Conservation (phyloP, 176 grass and related monocot genomes). For the Cocos nucifera region DNA sequence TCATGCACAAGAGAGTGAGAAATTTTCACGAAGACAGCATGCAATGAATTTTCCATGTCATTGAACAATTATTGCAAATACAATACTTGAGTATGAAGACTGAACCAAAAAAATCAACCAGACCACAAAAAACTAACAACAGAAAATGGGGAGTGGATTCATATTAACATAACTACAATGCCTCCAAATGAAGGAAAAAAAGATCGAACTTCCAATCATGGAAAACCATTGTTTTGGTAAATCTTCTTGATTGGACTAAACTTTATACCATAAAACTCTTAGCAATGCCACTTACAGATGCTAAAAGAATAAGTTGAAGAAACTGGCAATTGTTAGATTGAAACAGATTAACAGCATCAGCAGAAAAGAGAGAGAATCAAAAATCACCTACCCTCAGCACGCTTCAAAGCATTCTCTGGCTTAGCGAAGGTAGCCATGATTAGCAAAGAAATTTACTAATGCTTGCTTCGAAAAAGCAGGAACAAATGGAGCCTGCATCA, state of each 20-base stretch:
- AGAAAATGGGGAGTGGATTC: too few relatives aligned
- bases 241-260: too few relatives aligned
- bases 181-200: too few relatives aligned
- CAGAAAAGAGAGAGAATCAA: not conserved
- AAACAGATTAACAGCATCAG: not conserved
- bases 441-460: constrained; percentile 20
- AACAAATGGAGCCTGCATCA: not conserved
- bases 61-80: not conserved
- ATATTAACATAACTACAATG: too few relatives aligned
- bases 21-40: not conserved
- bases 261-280: too few relatives aligned
- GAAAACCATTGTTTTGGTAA: too few relatives aligned
- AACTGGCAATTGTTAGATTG: not conserved
- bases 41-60: not conserved
- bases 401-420: constrained; percentile 93
- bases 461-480: constrained; percentile 17
- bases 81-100: not conserved
- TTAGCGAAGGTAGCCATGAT: constrained; percentile 86
- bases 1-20: not conserved
- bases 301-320: not conserved
- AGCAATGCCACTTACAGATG: not conserved
- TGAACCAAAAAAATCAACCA: not conserved
- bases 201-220: too few relatives aligned
- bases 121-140: not conserved
- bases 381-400: constrained; percentile 59